A percentile compares a stretch with the other conserved stretches of the same genome.
phyloP scores from a whole-genome alignment of 2,329 filamentous ascomycete species.

The Calonectria ilicicola region DNA sequence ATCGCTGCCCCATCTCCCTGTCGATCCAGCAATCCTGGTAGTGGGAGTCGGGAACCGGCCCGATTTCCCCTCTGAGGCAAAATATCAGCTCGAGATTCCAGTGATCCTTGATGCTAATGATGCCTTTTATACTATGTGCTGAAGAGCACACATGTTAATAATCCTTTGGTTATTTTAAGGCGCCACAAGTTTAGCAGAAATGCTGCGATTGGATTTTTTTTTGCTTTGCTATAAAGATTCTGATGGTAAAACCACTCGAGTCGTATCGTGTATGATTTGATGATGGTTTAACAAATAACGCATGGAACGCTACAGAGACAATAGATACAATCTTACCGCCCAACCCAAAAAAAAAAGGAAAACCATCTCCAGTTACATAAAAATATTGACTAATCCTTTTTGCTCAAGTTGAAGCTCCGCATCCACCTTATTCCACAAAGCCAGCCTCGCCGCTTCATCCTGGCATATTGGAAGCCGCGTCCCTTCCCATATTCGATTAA shows the following conservation, averaged over 20 bases:
- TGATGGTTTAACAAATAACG: not conserved
- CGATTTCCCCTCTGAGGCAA: not conserved
- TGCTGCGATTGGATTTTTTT: too few species aligned
- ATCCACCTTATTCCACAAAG: not conserved
- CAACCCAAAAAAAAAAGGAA: too few species aligned
- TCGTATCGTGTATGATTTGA: too few species aligned
- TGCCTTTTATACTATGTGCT: not conserved
- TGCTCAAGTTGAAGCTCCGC: not conserved
- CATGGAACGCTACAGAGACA: too few species aligned
- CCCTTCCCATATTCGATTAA: constrained; percentile 6
- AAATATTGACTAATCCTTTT: not conserved
- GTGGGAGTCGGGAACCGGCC: not conserved
- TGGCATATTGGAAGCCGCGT: not conserved
- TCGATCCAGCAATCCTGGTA: not conserved
- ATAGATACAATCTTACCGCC: too few species aligned
- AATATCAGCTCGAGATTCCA: not conserved
- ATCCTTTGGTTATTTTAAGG: too few species aligned
- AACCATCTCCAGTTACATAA: not conserved
- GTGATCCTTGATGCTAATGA: not conserved
- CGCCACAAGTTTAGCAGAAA: too few species aligned
- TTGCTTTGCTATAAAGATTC: too few species aligned
- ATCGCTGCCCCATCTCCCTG: not conserved
- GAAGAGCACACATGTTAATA: too few species aligned
- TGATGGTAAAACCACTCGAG: too few species aligned
- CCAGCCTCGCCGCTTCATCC: not conserved